Evolutionary conservation across 768 basidiomycete species (phyloP).

Genomic region (Asterophora lycoperdoides): DNA sequence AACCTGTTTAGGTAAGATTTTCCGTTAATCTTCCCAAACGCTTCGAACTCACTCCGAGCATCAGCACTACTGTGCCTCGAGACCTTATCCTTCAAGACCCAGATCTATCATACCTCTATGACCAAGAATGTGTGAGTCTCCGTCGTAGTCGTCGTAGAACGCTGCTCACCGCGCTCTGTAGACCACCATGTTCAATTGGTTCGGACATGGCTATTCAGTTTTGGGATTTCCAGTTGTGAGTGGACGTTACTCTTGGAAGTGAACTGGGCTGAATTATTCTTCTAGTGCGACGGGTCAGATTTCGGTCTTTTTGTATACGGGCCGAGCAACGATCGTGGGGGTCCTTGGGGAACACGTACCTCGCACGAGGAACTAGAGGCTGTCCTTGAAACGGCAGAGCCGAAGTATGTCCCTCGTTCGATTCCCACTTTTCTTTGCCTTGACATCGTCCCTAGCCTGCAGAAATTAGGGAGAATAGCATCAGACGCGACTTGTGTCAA

Average conservation of each 20-base stretch:
- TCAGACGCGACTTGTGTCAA: no score
- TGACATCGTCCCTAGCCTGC: no score
- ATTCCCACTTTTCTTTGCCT: no score
- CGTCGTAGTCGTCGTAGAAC: no score
- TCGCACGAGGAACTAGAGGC: no score
- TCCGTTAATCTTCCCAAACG: background rate
- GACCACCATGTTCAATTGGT: slow-evolving; percentile 30
- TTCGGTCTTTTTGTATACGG: slow-evolving; percentile 28
- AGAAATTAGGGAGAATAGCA: no score
- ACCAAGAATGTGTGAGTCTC: slow-evolving; percentile 19
- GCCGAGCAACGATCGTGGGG: slow-evolving; percentile 26
- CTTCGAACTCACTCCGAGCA: no score
- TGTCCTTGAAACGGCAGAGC: no score
- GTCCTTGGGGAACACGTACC: no score
- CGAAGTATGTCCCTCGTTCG: no score
- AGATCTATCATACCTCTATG: slow-evolving; percentile 30
- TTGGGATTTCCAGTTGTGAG: slow-evolving; percentile 30
- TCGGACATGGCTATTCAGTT: slow-evolving; percentile 29
- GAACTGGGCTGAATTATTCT: slow-evolving; percentile 6
- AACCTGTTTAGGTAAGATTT: slow-evolving; percentile 41
- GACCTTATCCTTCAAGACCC: slow-evolving; percentile 37
- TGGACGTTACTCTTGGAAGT: background rate
- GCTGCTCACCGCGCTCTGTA: slow-evolving; percentile 9
- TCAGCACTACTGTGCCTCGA: slow-evolving; percentile 37
- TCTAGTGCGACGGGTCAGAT: slow-evolving; percentile 34